A percentile compares a stretch with the other conserved stretches of the same genome.
Conservation (phyloP, 2,329 filamentous ascomycete species). For the Pezicula carpinea region DNA sequence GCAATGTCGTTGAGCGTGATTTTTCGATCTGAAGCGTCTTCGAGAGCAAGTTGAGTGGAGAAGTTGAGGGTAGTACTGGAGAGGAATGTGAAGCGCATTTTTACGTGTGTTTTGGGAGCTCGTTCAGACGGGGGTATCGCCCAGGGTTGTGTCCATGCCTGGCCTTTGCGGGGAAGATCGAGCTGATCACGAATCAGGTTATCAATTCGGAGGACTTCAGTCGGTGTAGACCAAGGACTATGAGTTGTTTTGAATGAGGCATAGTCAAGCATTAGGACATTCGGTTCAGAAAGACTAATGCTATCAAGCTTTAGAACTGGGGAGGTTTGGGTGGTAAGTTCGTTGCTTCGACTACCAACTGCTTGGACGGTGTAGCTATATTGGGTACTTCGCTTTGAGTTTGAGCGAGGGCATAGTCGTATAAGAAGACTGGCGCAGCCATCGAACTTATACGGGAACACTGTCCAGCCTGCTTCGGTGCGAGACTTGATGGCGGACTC, state of each 20-base stretch:
- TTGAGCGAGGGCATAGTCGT: slow-evolving; percentile 12
- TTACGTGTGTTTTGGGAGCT: slow-evolving; percentile 14
- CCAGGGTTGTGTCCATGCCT: slow-evolving; percentile 27
- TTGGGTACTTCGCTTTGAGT: too few relatives aligned
- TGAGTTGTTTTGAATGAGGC: slow-evolving; percentile 22
- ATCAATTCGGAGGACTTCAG: slow-evolving; percentile 27
- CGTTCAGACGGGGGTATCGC: slow-evolving; percentile 16
- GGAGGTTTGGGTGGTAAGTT: background rate
- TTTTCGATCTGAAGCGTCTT: slow-evolving; percentile 18
- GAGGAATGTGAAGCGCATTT: slow-evolving; percentile 22
- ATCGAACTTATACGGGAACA: slow-evolving; percentile 23
- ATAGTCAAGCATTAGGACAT: slow-evolving; percentile 29
- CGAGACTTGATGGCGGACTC: slow-evolving; percentile 5
- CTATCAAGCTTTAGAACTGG: slow-evolving; percentile 5
- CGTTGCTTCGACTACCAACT: background rate
- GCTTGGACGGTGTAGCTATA: background rate
- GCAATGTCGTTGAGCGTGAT: slow-evolving; percentile 18
- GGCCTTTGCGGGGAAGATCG: slow-evolving; percentile 21
- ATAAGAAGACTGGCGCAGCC: slow-evolving; percentile 27
- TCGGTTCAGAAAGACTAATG: slow-evolving; percentile 24
- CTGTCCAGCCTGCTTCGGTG: slow-evolving; percentile 17
- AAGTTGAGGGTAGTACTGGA: slow-evolving; percentile 13
- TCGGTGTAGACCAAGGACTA: slow-evolving; percentile 14
- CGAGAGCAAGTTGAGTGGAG: slow-evolving; percentile 20
- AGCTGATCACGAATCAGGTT: slow-evolving; percentile 24